These are phyloP conservation scores for Cryptosporidium tyzzeri DNA, from an alignment of 169 alveolate genomes.

Conservation along the genomic window DNA sequence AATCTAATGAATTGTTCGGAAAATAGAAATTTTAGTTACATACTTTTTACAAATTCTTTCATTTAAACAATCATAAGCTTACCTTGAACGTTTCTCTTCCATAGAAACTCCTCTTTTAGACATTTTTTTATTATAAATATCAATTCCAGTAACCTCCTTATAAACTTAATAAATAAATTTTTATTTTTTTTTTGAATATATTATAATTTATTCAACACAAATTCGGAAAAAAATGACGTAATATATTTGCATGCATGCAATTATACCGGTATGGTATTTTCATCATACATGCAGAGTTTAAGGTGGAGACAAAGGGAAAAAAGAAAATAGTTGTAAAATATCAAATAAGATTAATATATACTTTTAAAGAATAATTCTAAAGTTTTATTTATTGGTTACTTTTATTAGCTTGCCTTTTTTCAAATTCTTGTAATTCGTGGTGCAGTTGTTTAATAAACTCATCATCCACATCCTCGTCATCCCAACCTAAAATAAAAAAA, in stretches of 20 bases:
- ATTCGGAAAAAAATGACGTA: neutral
- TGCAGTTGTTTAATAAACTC: slow-evolving; percentile 70
- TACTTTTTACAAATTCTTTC: neutral
- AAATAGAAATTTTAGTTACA: neutral
- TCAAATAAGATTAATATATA: slow-evolving; percentile 12
- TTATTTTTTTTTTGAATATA: neutral
- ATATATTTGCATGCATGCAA: slow-evolving; percentile 67
- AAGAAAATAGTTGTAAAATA: neutral
- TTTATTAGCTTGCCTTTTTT: slow-evolving; percentile 29
- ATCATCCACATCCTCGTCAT: slow-evolving; percentile 73
- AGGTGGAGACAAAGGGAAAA: neutral
- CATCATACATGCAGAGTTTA: neutral
- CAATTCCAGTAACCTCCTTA: too few relatives aligned
- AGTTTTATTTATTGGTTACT: neutral
- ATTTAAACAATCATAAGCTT: neutral
- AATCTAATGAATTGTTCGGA: neutral
- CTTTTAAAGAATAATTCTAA: neutral
- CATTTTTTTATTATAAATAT: neutral
- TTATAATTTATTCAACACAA: neutral
- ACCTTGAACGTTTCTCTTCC: slow-evolving; percentile 76
- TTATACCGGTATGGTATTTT: neutral
- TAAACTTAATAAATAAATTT: neutral
- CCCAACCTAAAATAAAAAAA: slow-evolving; percentile 54
- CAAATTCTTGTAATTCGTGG: slow-evolving; percentile 68
- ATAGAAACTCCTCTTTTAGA: slow-evolving; percentile 74